Percentiles rank a stretch among this genome's conserved stretches.
These are phyloP conservation scores for Pleurotus djamor DNA, from an alignment of 768 basidiomycete genomes.

Conservation along the genomic window DNA sequence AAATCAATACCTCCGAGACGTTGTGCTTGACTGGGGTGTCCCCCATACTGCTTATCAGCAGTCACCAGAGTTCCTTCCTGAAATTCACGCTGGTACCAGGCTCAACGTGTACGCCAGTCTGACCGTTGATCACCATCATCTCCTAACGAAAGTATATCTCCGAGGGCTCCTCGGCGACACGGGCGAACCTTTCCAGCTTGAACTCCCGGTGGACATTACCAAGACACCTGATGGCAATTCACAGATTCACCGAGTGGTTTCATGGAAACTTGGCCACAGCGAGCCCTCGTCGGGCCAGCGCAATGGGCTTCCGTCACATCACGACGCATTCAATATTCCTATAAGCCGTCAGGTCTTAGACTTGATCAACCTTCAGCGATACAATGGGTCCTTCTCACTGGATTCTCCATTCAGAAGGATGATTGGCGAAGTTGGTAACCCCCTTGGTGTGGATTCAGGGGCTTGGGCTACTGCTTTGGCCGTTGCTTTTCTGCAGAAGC, in stretches of 20 bases:
- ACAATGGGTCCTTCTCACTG: slow-evolving; percentile 46
- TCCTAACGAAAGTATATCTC: neutral
- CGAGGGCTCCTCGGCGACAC: neutral
- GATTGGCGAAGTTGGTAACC: slow-evolving; percentile 31
- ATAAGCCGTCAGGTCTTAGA: slow-evolving; percentile 24
- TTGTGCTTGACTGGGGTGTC: slow-evolving; percentile 50
- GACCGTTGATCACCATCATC: neutral
- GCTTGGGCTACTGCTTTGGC: slow-evolving; percentile 52
- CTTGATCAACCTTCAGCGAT: slow-evolving; percentile 36
- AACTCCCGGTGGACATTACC: neutral
- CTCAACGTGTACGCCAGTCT: slow-evolving; percentile 29
- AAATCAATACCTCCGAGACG: slow-evolving; percentile 39
- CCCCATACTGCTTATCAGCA: slow-evolving; percentile 29
- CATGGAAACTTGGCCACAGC: too few species aligned
- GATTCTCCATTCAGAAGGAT: slow-evolving; percentile 26
- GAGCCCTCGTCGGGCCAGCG: neutral
- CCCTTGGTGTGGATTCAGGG: slow-evolving; percentile 23
- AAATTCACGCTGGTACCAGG: slow-evolving; percentile 32
- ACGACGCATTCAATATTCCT: slow-evolving; percentile 7
- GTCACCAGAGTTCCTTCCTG: slow-evolving; percentile 24
- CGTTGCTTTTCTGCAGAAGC: slow-evolving; percentile 40
- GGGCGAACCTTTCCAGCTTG: neutral
- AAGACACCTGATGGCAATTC: too few species aligned
- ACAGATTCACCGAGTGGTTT: too few species aligned
- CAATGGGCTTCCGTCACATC: too few species aligned